Percentiles rank a stretch among this genome's conserved stretches.
Conservation (phyloP, 768 basidiomycete genomes). For the Hysterangium stoloniferum region DNA sequence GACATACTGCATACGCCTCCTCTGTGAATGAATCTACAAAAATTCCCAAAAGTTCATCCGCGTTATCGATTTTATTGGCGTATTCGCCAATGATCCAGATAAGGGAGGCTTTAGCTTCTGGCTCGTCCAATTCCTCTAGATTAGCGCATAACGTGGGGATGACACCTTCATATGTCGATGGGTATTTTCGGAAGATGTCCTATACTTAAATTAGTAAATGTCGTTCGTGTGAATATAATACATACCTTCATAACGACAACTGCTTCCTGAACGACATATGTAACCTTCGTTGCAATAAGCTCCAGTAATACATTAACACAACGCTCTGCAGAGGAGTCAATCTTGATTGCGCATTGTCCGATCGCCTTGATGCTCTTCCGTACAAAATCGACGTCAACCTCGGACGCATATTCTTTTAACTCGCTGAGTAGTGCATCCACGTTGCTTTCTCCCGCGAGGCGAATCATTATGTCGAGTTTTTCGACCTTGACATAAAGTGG, state of each 20-base stretch:
- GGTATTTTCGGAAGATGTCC: conserved; percentile 99
- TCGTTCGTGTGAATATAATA: background rate
- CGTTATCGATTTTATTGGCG: conserved; percentile 95
- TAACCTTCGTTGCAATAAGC: conserved; percentile 86
- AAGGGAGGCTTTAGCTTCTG: conserved; percentile 93
- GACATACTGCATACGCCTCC: conserved; percentile 78
- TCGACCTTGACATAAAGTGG: conserved; percentile 98
- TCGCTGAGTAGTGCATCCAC: conserved; percentile 94
- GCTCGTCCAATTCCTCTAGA: conserved; percentile 94
- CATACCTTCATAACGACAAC: conserved; percentile 97
- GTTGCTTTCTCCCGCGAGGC: conserved; percentile 83
- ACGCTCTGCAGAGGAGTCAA: conserved; percentile 85
- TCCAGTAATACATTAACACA: conserved; percentile 93
- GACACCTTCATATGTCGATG: conserved; percentile 91
- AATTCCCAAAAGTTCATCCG: conserved; percentile 81
- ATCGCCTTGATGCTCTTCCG: conserved; percentile 91
- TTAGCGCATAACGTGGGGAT: conserved; percentile 93
- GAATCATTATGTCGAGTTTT: conserved; percentile 97
- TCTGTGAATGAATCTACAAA: conserved; percentile 93
- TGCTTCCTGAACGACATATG: conserved; percentile 97
- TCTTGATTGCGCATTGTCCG: conserved; percentile 93
- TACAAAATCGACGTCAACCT: conserved; percentile 98
- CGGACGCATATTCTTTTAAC: conserved; percentile 91
- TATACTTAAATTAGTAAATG: conserved; percentile 23
- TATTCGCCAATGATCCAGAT: conserved; percentile 99